Conservation (phyloP, 1,139 yeast genomes). For the Taphrina pruni region DNA sequence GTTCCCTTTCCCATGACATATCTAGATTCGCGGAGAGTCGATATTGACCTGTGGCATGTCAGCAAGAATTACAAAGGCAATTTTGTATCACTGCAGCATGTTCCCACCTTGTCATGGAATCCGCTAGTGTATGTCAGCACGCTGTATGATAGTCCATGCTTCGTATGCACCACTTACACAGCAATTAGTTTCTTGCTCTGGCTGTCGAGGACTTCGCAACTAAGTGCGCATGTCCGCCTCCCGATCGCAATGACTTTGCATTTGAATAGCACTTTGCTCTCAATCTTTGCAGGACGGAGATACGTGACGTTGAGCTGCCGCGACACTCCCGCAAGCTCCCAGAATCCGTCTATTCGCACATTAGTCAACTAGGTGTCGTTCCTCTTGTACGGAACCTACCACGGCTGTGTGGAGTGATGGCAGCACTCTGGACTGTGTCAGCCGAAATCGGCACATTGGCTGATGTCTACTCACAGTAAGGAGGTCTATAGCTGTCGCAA, state of each 20-base stretch:
- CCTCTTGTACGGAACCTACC: background rate
- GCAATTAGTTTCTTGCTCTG: constrained; percentile 17
- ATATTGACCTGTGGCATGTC: constrained; percentile 18
- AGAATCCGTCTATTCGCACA: constrained; percentile 19
- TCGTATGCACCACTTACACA: constrained; percentile 4
- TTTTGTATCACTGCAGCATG: background rate
- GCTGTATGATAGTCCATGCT: background rate
- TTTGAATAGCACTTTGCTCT: constrained; percentile 22
- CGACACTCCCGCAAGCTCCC: constrained; percentile 39
- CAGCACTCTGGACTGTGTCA: constrained; percentile 21
- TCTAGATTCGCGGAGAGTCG: constrained; percentile 13
- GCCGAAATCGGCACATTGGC: background rate
- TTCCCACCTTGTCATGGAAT: constrained; percentile 21
- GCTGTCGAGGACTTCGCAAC: constrained; percentile 26
- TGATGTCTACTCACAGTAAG: constrained; percentile 17
- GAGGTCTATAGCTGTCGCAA: constrained; percentile 35
- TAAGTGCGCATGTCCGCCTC: constrained; percentile 24
- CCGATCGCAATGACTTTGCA: constrained; percentile 33
- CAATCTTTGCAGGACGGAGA: constrained; percentile 30
- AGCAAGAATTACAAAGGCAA: background rate
- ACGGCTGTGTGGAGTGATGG: constrained; percentile 31
- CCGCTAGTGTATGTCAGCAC: constrained; percentile 10
- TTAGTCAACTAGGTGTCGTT: background rate
- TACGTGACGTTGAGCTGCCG: constrained; percentile 32
- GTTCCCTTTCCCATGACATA: background rate